Evolutionary conservation across 2,329 filamentous ascomycete species (phyloP).

Genomic region (Paracamarosporium sp.): DNA sequence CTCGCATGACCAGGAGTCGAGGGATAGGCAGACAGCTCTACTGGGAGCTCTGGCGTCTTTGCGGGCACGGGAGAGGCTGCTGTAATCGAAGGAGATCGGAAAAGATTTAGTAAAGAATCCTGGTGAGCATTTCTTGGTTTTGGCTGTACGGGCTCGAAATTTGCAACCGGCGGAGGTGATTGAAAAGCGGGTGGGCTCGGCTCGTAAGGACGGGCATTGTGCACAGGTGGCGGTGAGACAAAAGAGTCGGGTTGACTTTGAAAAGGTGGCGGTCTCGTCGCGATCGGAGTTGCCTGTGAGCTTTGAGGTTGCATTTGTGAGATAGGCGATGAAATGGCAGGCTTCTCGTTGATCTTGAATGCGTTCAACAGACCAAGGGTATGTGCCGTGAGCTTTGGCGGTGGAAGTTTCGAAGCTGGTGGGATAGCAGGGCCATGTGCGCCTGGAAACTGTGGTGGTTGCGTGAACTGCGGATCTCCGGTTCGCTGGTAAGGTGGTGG

Average conservation of each 20-base stretch:
- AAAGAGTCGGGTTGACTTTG: conserved; percentile 28
- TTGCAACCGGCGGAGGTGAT: conserved; percentile 32
- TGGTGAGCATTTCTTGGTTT: conserved; percentile 52
- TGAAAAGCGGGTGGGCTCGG: conserved; percentile 37
- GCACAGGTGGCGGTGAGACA: conserved; percentile 24
- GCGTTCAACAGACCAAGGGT: conserved; percentile 64
- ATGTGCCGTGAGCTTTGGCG: conserved; percentile 65
- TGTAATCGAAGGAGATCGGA: conserved; percentile 42
- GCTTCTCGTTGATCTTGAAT: conserved; percentile 56
- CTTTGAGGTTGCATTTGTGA: conserved; percentile 19
- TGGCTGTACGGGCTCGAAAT: conserved; percentile 37
- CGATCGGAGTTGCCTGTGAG: conserved; percentile 29
- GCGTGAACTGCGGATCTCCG: conserved; percentile 48
- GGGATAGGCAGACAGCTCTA: conserved; percentile 55
- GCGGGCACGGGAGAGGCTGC: conserved; percentile 25
- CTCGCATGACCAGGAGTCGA: conserved; percentile 40
- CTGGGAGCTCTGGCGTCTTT: conserved; percentile 43
- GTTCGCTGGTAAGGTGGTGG: conserved; percentile 56
- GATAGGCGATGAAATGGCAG: conserved; percentile 20
- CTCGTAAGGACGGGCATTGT: conserved; percentile 21
- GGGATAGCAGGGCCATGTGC: conserved; percentile 57
- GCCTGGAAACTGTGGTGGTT: conserved; percentile 43
- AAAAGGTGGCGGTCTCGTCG: conserved; percentile 28
- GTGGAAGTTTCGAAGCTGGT: conserved; percentile 63
- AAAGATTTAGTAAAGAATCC: conserved; percentile 54